Evolutionary conservation across 176 grass and related monocot species (phyloP).

Genomic region (Tuctoria greenei): DNA sequence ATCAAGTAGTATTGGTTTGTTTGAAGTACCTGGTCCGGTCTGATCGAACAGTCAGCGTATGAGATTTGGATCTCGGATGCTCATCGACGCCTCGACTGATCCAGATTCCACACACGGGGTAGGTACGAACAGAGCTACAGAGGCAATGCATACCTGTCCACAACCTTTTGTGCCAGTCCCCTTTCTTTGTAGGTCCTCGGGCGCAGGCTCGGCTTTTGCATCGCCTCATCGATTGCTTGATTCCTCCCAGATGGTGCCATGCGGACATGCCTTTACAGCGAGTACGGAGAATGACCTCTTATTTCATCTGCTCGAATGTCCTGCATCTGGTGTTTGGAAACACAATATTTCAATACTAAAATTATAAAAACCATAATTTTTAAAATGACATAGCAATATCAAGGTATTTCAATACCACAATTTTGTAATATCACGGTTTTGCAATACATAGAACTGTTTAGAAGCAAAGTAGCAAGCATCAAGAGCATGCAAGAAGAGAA

Average conservation of each 20-base stretch:
- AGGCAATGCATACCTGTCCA: conserved; percentile 12
- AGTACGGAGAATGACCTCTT: neutral
- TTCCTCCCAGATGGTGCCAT: conserved; percentile 7
- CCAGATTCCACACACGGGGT: conserved; percentile 3
- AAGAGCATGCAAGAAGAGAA: no score
- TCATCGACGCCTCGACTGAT: neutral
- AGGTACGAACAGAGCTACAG: neutral
- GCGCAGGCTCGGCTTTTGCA: conserved; percentile 11
- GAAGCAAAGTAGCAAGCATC: no score
- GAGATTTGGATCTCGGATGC: conserved; percentile 5
- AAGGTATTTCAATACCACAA: no score
- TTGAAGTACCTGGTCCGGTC: no score
- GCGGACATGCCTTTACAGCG: neutral
- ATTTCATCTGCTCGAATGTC: neutral
- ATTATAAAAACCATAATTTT: no score
- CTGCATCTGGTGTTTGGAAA: no score
- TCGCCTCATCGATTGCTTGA: conserved; percentile 19
- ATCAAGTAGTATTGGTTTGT: neutral
- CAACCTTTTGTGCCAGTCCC: conserved; percentile 15
- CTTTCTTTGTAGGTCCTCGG: conserved; percentile 24
- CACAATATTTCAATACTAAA: no score
- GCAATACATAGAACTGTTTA: no score
- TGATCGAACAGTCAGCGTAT: neutral
- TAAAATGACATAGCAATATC: no score
- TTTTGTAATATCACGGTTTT: no score